Evolutionary conservation across 306 rosid species (phyloP), one percentile per base, ranked within the genome.

Genomic region (Vachellia pachyceras): DNA sequence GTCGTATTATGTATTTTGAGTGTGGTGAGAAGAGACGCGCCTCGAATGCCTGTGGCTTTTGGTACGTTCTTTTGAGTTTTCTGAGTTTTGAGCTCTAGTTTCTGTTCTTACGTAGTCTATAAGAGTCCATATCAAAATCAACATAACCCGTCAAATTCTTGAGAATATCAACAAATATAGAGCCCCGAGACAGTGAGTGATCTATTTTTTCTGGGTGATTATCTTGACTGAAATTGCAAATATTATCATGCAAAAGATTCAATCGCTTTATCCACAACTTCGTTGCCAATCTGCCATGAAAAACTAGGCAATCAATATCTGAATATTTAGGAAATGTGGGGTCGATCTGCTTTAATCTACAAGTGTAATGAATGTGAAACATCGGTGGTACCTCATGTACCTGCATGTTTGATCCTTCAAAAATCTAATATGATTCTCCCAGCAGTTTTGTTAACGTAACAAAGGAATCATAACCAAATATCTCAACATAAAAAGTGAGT

Each of bases 391-490:
- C 33, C 45, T 58, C 4, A 45, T 15, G 58, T 42, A 15, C 47
- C 25, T n/a, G 13, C n/a, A 11, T 3, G 41, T 39, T 79, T 67
- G 44, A 37, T 73, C 35, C 79, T 37, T 80, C 49, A 12, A n/a
- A 37, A 47, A 35, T 40, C 50, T 40, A 18, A 67, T 4, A 40
- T 10, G 68, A 57, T 17, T 54, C 33, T 68, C 70, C 73, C 8
- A 10, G 54, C 63, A 7, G 75, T 74, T 35, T 84, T 33, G 12
- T n/a, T 33, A 66, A 7, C 45, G 18, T 25, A 63, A 77, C 7
- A 36, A 46, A 14, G 14, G 20, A 44, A 44, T 76, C 61, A 44
- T 44, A 64, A 15, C 37, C 36, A 33, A 18, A 23, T 36, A 13
- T 35, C 12, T 64, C 5, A 54, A 54, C 36, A 35, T 63, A 15